These are phyloP conservation scores for Saccharomycodes ludwigii DNA, from an alignment of 805 yeast genomes.

Conservation along the genomic window DNA sequence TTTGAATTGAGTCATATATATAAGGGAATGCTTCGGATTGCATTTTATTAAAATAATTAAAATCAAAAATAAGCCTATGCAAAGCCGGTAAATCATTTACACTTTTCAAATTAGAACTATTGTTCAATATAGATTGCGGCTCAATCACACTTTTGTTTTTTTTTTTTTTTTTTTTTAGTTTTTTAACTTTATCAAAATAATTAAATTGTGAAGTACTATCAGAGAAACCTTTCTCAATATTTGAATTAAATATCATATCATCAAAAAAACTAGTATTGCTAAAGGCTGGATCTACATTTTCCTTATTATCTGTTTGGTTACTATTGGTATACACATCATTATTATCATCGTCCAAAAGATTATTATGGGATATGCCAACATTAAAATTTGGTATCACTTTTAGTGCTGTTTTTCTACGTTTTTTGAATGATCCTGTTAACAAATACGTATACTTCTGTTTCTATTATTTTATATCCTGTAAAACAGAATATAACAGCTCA, in stretches of 20 bases:
- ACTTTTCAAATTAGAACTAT: neutral
- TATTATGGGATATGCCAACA: conserved; percentile 12
- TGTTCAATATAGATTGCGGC: neutral
- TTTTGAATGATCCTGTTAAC: no score
- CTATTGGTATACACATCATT: conserved; percentile 2
- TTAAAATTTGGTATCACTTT: conserved; percentile 8
- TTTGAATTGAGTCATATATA: conserved; percentile 25
- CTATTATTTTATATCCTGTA: no score
- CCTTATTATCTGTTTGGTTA: conserved; percentile 2
- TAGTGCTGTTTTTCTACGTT: neutral
- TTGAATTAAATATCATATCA: conserved; percentile 2
- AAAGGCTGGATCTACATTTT: conserved; percentile 3
- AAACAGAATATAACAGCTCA: no score
- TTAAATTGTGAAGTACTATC: conserved; percentile 2
- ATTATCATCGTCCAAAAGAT: conserved; percentile 15
- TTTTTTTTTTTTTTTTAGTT: conserved; percentile 1
- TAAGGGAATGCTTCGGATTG: conserved; percentile 32
- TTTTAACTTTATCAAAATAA: neutral
- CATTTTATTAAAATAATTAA: conserved; percentile 34
- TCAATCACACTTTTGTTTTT: neutral
- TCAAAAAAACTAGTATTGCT: conserved; percentile 2
- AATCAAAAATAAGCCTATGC: conserved; percentile 19
- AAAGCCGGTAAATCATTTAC: neutral
- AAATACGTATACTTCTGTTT: no score
- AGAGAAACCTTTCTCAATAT: neutral